Conservation (phyloP, 768 basidiomycete genomes). For the Tricholoma furcatifolium region DNA sequence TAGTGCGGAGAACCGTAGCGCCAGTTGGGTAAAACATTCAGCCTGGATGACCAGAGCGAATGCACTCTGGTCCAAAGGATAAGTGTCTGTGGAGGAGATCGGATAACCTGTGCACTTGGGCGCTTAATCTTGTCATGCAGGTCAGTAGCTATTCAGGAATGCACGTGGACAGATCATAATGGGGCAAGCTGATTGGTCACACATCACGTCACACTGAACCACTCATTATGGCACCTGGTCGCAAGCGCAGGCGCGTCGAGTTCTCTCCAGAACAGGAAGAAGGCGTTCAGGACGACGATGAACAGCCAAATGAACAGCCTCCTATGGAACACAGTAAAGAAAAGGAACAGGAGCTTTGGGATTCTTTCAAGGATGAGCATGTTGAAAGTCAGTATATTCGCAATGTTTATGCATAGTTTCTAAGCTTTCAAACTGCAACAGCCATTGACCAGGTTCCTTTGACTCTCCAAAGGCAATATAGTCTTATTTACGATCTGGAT, state of each 20-base stretch:
- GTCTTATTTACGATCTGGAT: conserved; percentile 72
- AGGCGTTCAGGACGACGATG: conserved; percentile 19
- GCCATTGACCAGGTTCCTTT: conserved; percentile 80
- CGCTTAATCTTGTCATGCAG: not conserved
- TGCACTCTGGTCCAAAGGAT: not conserved
- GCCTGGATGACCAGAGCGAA: not conserved
- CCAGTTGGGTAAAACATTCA: not conserved
- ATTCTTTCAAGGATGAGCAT: conserved; percentile 74
- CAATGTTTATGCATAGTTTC: not conserved
- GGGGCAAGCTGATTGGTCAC: not conserved
- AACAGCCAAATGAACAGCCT: conserved; percentile 23
- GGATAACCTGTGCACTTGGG: conserved; percentile 13
- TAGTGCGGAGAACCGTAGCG: not conserved
- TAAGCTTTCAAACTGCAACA: conserved; percentile 23
- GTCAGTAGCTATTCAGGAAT: not conserved
- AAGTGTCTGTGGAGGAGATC: conserved; percentile 2
- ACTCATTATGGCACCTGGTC: conserved; percentile 22
- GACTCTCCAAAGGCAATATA: conserved; percentile 68
- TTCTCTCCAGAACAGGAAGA: conserved; percentile 30
- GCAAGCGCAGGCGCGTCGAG: conserved; percentile 51
- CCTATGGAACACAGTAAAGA: conserved; percentile 26
- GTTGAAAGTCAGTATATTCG: conserved; percentile 57
- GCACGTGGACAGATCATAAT: conserved; percentile 14
- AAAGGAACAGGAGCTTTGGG: conserved; percentile 70
- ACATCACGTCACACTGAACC: not conserved